Percentiles rank a stretch among this genome's conserved stretches.
These are phyloP conservation scores for Epichloe bromicola DNA, from an alignment of 2,329 filamentous ascomycete species.

Conservation along the genomic window DNA sequence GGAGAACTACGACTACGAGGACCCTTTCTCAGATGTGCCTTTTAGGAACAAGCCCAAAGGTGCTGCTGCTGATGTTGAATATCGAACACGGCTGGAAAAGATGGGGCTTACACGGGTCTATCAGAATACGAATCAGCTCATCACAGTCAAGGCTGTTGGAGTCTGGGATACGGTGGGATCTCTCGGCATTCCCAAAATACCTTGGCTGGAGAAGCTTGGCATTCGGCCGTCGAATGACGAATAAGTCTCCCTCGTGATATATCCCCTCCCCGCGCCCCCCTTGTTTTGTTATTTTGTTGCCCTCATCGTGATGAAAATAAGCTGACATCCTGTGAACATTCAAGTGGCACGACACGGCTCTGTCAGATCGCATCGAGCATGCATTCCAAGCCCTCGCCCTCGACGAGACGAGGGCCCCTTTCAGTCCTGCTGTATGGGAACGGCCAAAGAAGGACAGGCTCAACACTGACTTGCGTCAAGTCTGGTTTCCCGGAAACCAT, in stretches of 20 bases:
- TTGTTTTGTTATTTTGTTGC: neutral
- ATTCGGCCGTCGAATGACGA: slow-evolving; percentile 31
- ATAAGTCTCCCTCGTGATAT: slow-evolving; percentile 22
- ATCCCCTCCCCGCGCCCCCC: neutral
- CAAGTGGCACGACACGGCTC: slow-evolving; percentile 39
- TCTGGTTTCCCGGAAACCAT: slow-evolving; percentile 61
- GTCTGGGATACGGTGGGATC: slow-evolving; percentile 36
- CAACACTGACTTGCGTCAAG: slow-evolving; percentile 33
- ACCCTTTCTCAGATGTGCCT: slow-evolving; percentile 32
- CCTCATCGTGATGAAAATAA: neutral
- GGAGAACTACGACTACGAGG: slow-evolving; percentile 30
- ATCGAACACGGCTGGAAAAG: slow-evolving; percentile 31
- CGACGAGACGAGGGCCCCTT: slow-evolving; percentile 41
- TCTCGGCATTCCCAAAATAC: slow-evolving; percentile 31
- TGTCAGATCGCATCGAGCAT: slow-evolving; percentile 40
- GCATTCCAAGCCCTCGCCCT: slow-evolving; percentile 47
- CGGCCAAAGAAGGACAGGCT: slow-evolving; percentile 23
- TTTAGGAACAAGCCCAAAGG: slow-evolving; percentile 38
- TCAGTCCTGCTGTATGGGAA: slow-evolving; percentile 44
- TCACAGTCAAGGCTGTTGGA: slow-evolving; percentile 31
- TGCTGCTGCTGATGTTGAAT: slow-evolving; percentile 25
- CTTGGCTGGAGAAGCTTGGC: slow-evolving; percentile 33
- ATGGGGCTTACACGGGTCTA: slow-evolving; percentile 29
- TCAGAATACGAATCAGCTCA: slow-evolving; percentile 27
- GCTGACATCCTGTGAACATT: slow-evolving; percentile 26